phyloP scores from a whole-genome alignment of 192 early-diverging fungal species.

The Lobosporangium transversale region DNA sequence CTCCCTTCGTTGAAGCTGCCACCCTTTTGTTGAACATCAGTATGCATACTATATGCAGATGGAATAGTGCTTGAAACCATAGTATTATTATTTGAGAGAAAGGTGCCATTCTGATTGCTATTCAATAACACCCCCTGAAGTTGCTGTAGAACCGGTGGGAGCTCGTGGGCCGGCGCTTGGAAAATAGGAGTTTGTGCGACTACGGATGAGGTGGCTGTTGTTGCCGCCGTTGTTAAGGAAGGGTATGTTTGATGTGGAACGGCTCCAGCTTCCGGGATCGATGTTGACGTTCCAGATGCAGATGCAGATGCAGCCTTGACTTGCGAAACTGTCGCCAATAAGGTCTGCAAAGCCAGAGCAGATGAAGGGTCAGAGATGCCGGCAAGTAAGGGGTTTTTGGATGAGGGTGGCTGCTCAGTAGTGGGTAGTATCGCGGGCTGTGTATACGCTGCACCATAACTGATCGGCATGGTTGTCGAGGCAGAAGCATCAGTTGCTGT shows the following conservation, averaged over 20 bases:
- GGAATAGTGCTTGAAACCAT: conserved; percentile 22
- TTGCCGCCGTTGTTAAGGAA: neutral
- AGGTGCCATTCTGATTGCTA: conserved; percentile 41
- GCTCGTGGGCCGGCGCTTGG: neutral
- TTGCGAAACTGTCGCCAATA: conserved; percentile 34
- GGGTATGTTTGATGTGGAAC: neutral
- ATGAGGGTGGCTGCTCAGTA: neutral
- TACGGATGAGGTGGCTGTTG: too few relatives aligned
- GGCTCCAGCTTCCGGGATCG: neutral
- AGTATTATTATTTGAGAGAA: conserved; percentile 50
- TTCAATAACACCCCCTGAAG: conserved; percentile 44
- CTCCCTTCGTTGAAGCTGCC: conserved; percentile 3
- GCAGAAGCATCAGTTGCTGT: neutral
- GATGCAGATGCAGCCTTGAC: conserved; percentile 34
- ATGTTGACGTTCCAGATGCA: neutral
- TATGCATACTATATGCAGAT: conserved; percentile 23
- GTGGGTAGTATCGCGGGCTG: neutral
- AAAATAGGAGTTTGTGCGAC: conserved; percentile 3
- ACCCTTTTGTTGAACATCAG: conserved; percentile 11
- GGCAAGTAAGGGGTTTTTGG: conserved; percentile 15
- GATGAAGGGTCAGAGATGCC: conserved; percentile 42
- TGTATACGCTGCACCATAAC: neutral
- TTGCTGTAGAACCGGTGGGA: conserved; percentile 43
- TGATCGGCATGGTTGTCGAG: too few relatives aligned
- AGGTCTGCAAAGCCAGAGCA: conserved; percentile 37